A percentile compares a stretch with the other conserved stretches of the same genome.
Evolutionary conservation across 257 asterid genomes (phyloP).

Genomic region (Galeopsis tetrahit): DNA sequence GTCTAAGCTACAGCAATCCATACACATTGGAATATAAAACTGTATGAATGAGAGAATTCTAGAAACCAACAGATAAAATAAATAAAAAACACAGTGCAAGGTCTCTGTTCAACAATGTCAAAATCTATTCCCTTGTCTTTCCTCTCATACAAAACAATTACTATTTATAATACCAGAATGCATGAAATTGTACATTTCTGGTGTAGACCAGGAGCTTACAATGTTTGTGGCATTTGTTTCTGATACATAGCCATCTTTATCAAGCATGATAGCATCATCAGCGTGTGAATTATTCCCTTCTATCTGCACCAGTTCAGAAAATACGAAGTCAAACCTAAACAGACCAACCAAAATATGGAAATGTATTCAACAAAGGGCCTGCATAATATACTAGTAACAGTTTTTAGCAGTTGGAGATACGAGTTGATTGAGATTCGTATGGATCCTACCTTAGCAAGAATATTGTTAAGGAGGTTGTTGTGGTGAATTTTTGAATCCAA

Average conservation of each 20-base stretch:
- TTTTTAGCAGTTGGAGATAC: background rate
- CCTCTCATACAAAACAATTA: background rate
- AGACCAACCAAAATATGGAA: slow-evolving; percentile 9
- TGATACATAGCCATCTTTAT: slow-evolving; percentile 88
- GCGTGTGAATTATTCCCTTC: slow-evolving; percentile 90
- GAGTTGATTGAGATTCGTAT: slow-evolving; percentile 24
- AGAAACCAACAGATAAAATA: slow-evolving; percentile 6
- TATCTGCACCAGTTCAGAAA: slow-evolving; percentile 56
- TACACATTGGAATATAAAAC: background rate
- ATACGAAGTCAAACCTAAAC: slow-evolving; percentile 17
- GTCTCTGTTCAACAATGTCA: background rate
- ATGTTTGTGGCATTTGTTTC: slow-evolving; percentile 95
- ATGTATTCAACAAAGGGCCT: background rate
- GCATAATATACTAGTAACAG: background rate
- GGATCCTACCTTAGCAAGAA: slow-evolving; percentile 79
- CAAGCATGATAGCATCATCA: slow-evolving; percentile 96
- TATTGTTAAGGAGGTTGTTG: slow-evolving; percentile 90
- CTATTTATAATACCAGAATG: background rate
- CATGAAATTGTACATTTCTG: slow-evolving; percentile 3
- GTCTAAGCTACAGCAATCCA: slow-evolving; percentile 18
- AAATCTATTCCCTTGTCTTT: background rate
- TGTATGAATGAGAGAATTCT: slow-evolving; percentile 7
- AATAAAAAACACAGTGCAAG: slow-evolving; percentile 1
- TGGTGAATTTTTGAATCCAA: slow-evolving; percentile 97
- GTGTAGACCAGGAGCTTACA: slow-evolving; percentile 50